A percentile compares a stretch with the other conserved stretches of the same genome.
Evolutionary conservation across 805 yeast genomes (phyloP).

Genomic region (Cyberlindnera sargentensis): DNA sequence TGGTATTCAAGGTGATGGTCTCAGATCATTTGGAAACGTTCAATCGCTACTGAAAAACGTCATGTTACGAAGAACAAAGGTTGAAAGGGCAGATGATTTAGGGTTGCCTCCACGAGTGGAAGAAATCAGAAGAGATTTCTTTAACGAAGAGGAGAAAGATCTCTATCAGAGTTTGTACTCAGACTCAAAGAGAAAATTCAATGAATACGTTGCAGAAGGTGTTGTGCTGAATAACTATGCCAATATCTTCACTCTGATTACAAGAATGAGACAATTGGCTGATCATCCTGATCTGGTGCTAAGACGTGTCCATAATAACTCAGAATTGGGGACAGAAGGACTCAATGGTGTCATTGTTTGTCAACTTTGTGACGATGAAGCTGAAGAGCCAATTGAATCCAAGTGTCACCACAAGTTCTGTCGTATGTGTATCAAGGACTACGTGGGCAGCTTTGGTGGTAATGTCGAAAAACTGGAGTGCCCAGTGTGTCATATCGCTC

Average conservation of each 20-base stretch:
- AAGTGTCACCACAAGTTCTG: conserved; percentile 94
- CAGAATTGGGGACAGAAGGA: conserved; percentile 25
- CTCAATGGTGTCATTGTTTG: conserved; percentile 58
- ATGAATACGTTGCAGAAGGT: conserved; percentile 92
- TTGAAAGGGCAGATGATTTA: conserved; percentile 94
- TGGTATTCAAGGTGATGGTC: conserved; percentile 79
- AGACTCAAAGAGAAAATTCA: conserved; percentile 80
- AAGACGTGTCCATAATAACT: conserved; percentile 47
- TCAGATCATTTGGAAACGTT: conserved; percentile 67
- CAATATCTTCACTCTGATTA: conserved; percentile 89
- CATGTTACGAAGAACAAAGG: conserved; percentile 91
- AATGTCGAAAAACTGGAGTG: conserved; percentile 57
- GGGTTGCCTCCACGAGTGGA: conserved; percentile 96
- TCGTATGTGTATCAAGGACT: conserved; percentile 86
- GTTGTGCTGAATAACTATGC: conserved; percentile 96
- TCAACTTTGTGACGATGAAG: conserved; percentile 94
- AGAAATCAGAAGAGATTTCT: conserved; percentile 76
- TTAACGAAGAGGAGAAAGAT: conserved; percentile 94
- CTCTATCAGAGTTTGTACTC: conserved; percentile 81
- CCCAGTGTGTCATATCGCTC: conserved; percentile 93
- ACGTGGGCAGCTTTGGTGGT: conserved; percentile 75
- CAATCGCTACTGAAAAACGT: conserved; percentile 68
- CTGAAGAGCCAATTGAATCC: conserved; percentile 94
- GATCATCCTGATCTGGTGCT: conserved; percentile 96
- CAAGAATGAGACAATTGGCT: conserved; percentile 96